Evolutionary conservation across 2,329 filamentous ascomycete species (phyloP).

Genomic region (Alternaria longipes): DNA sequence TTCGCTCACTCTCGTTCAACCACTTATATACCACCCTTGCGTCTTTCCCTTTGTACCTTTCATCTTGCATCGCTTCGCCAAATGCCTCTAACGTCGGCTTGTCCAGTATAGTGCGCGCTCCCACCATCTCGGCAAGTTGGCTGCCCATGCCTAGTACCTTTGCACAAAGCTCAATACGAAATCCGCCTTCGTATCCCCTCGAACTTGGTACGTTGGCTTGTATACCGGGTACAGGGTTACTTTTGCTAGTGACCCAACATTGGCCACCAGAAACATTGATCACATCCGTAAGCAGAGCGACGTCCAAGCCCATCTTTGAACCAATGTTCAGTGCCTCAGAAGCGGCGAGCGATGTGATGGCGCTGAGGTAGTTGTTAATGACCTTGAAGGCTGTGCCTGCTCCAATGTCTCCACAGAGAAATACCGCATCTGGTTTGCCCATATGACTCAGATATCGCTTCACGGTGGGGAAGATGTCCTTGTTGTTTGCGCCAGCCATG

Average conservation of each 20-base stretch:
- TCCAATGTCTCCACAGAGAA: constrained; percentile 84
- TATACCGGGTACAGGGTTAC: constrained; percentile 79
- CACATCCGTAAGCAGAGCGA: constrained; percentile 75
- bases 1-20: constrained; percentile 44
- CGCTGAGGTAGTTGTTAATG: constrained; percentile 94
- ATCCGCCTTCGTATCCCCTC: constrained; percentile 52
- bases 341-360: constrained; percentile 83
- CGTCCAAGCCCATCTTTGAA: constrained; percentile 66
- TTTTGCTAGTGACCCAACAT: constrained; percentile 93
- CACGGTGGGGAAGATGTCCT: constrained; percentile 61
- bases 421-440: constrained; percentile 75
- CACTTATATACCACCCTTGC: constrained; percentile 47
- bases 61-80: constrained; percentile 39
- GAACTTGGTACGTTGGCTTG: constrained; percentile 50
- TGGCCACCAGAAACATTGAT: constrained; percentile 89
- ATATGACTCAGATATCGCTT: constrained; percentile 77
- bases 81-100: constrained; percentile 43
- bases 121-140: constrained; percentile 47
- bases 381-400: constrained; percentile 88
- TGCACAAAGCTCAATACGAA: constrained; percentile 46
- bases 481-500: constrained; percentile 77
- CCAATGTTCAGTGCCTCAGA: constrained; percentile 71
- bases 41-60: constrained; percentile 44
- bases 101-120: constrained; percentile 44
- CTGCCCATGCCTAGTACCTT: constrained; percentile 50